Base-by-base conservation (phyloP, 176 grass and related monocot species). In the Carex parvula region DNA sequence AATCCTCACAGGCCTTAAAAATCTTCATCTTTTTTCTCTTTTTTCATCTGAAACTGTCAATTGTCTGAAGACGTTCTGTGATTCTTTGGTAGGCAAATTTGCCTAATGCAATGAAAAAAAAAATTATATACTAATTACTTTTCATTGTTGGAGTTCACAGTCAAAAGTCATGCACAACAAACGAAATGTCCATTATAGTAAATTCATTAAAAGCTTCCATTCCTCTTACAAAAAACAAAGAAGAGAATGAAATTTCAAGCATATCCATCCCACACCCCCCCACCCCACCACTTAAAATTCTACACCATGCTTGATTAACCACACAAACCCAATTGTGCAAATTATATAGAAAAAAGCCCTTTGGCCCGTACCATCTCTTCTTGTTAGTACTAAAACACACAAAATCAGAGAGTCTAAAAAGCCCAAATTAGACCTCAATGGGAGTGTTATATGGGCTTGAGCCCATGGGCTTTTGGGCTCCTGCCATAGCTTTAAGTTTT, bases 401-500 rank as follows among this genome's bases (percentile, higher is more conserved):
- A 60, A 63, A 81, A 61, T 16, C 14, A 35, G 22, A 32, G 2
- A 80, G 26, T 60, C 5, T 18, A 42, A 60, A 79, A 50, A 35
- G 10, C 48, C 71, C 33, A 14, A 64, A 64, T 80, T 84, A 89
- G 37, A 89, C 84, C 79, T 86, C 39, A 72, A 89, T 86, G 29
- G 82, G 66, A 67, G 84, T 86, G 58, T 79, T 81, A 39, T 73
- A 83, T 59, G 84, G 59, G 70, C 84, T 77, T 60, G 73, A 10
- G 14, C 16, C 77, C 64, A 85, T 64, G n/a, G 32, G 52, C 73
- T 78, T 69, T 88, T 76, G 80, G 29, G 11, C 73, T 17, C 14
- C 52, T 18, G 32, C 33, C 84, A 89, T 89, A 13, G 84, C 88
- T 76, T 22, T 82, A 70, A 95, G 85, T 81, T 98, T 98, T 60